These are phyloP conservation scores for Paramecium pentaurelia DNA, from an alignment of 73 alveolate species.

Conservation along the genomic window DNA sequence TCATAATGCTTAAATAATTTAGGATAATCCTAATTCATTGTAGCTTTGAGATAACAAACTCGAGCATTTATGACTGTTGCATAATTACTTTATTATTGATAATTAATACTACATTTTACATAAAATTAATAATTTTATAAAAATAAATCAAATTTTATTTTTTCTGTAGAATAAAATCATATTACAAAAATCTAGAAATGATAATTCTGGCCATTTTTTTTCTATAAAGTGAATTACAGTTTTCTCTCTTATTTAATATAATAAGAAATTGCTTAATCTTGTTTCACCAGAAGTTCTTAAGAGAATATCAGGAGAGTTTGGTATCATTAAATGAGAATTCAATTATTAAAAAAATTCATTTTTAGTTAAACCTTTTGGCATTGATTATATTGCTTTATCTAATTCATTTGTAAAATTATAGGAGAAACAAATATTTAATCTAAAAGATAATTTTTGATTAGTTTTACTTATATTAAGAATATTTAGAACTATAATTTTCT, in stretches of 20 bases:
- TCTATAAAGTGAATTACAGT: constrained; percentile 64
- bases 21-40: not conserved
- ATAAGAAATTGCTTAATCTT: constrained; percentile 67
- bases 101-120: not conserved
- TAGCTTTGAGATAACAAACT: not conserved
- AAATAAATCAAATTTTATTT: not conserved
- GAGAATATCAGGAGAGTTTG: constrained; percentile 66
- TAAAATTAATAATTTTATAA: not conserved
- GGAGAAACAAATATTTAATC: constrained; percentile 71
- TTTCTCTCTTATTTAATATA: constrained; percentile 66
- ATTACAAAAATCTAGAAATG: constrained; percentile 65
- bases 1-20: not conserved
- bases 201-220: constrained; percentile 74
- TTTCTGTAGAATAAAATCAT: constrained; percentile 66
- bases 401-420: constrained; percentile 72
- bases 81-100: not conserved
- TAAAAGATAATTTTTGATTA: not conserved
- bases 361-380: constrained; percentile 60
- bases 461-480: constrained; percentile 46
- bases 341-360: constrained; percentile 67
- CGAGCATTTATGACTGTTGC: not conserved
- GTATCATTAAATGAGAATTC: constrained; percentile 65
- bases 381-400: constrained; percentile 49
- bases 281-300: constrained; percentile 78
- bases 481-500: constrained; percentile 69